Conservation (phyloP, 768 basidiomycete species). For the Podaxis rugospora region DNA sequence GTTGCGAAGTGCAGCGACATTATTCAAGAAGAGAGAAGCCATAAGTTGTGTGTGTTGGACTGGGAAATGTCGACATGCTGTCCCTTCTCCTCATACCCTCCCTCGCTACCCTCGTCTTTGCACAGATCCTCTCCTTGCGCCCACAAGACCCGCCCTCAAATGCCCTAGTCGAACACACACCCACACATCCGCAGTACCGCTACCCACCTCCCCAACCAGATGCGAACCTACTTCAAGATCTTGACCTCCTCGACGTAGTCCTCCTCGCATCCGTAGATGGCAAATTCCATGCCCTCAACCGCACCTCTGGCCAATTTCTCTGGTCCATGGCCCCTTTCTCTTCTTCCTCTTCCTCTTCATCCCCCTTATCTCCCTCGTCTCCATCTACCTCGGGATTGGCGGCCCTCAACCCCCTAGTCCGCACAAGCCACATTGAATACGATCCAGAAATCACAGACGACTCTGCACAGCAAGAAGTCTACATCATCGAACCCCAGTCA, state of each 20-base stretch:
- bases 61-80: background rate
- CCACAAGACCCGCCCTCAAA: background rate
- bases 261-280: conserved; percentile 93
- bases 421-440: conserved; percentile 57
- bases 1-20: background rate
- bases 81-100: conserved; percentile 1
- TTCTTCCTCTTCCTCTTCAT: conserved; percentile 21
- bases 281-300: conserved; percentile 88
- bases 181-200: background rate
- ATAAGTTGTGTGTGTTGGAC: too few relatives aligned
- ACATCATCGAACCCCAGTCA: conserved; percentile 92
- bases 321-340: conserved; percentile 84
- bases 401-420: conserved; percentile 69
- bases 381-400: conserved; percentile 34
- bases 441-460: conserved; percentile 58
- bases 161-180: background rate
- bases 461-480: conserved; percentile 59
- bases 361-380: conserved; percentile 15
- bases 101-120: background rate
- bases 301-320: conserved; percentile 73
- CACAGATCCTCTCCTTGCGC: background rate
- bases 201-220: background rate
- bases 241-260: conserved; percentile 75
- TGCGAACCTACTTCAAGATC: conserved; percentile 29
- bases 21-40: background rate